Evolutionary conservation across 352 stramenopile species (phyloP).

Genomic region (Stramenopiles sp.): DNA sequence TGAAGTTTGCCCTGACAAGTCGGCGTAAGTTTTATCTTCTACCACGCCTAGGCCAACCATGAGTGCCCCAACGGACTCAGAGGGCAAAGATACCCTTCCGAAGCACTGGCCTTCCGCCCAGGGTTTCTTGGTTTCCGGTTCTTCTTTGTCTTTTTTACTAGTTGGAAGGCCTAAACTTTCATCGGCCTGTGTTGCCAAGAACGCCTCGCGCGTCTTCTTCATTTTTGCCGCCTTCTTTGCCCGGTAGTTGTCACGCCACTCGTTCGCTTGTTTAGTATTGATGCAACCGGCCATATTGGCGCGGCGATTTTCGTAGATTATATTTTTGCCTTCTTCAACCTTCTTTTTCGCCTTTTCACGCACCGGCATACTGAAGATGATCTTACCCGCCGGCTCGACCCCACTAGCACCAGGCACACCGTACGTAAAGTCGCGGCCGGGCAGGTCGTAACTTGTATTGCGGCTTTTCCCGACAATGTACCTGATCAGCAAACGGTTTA

Average conservation of each 20-base stretch:
- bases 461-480: neutral
- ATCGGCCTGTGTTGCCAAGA: neutral
- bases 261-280: constrained; percentile 5
- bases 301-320: neutral
- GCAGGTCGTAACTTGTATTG: neutral
- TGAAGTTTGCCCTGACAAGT: neutral
- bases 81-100: neutral
- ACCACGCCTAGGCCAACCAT: neutral
- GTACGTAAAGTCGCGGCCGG: neutral
- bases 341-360: neutral
- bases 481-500: neutral
- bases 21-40: neutral
- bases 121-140: neutral
- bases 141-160: neutral
- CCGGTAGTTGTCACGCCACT: neutral
- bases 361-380: neutral
- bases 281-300: neutral
- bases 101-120: neutral
- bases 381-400: neutral
- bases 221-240: neutral
- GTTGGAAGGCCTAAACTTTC: neutral
- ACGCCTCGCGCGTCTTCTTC: neutral
- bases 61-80: neutral
- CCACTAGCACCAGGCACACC: neutral
- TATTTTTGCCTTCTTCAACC: neutral